Evolutionary conservation across 495 filamentous ascomycete species (phyloP).

Genomic region (Daldinia decipiens): DNA sequence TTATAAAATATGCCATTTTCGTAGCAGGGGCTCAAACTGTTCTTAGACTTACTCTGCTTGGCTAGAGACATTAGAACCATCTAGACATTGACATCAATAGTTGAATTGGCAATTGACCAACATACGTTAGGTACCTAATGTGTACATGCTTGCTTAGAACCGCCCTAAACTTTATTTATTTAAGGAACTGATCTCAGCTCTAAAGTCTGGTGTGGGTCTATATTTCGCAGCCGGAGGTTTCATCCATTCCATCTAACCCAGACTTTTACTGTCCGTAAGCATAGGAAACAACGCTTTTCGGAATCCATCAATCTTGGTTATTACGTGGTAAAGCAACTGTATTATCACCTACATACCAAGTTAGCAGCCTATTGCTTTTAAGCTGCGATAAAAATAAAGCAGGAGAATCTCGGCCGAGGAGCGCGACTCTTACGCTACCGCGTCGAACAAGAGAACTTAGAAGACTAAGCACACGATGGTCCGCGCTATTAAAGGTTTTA

Average conservation of each 20-base stretch:
- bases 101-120: not conserved
- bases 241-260: not conserved
- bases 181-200: slow-evolving; percentile 5
- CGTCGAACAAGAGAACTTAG: not conserved
- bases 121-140: not conserved
- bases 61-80: not conserved
- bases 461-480: slow-evolving; percentile 26
- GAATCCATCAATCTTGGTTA: not conserved
- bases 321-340: not conserved
- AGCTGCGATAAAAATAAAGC: not conserved
- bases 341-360: not conserved
- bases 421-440: not conserved
- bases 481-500: slow-evolving; percentile 37
- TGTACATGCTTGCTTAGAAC: not conserved
- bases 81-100: not conserved
- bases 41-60: not conserved
- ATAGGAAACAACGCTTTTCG: not conserved
- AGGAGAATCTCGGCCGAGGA: not conserved
- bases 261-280: not conserved
- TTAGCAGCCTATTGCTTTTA: not conserved
- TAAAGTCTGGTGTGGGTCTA: not conserved
- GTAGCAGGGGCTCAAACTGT: not conserved
- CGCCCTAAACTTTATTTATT: slow-evolving; percentile 11
- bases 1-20: not conserved
- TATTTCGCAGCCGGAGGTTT: not conserved